Conservation (phyloP, 1,139 yeast species). For the Saccharomyces pastorianus region DNA sequence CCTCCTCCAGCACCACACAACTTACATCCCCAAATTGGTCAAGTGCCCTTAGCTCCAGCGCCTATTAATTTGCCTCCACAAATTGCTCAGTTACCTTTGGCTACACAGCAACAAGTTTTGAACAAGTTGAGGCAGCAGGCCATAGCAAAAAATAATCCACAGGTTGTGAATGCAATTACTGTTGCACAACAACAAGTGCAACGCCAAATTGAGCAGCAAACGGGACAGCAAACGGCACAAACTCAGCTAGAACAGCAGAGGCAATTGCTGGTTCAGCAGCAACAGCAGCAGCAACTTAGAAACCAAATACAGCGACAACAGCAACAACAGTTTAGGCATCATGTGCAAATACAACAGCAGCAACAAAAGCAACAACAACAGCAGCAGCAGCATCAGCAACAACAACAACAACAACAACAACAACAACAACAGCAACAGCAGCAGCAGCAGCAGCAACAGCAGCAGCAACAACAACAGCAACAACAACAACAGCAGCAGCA, state of each 20-base stretch:
- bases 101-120: slow-evolving; percentile 29
- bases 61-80: slow-evolving; percentile 30
- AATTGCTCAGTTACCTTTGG: slow-evolving; percentile 29
- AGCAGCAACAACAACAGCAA: slow-evolving; percentile 7
- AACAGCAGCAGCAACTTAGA: slow-evolving; percentile 8
- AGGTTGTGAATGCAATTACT: slow-evolving; percentile 35
- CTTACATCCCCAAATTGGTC: slow-evolving; percentile 31
- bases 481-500: slow-evolving; percentile 6
- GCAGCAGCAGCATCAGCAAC: slow-evolving; percentile 19
- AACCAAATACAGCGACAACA: slow-evolving; percentile 9
- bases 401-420: slow-evolving; percentile 16
- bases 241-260: slow-evolving; percentile 10
- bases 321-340: slow-evolving; percentile 10
- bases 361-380: slow-evolving; percentile 22
- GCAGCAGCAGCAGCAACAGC: slow-evolving; percentile 8
- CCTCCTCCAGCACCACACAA: slow-evolving; percentile 14
- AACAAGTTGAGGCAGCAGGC: slow-evolving; percentile 29
- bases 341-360: slow-evolving; percentile 16
- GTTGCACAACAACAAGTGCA: slow-evolving; percentile 32
- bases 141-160: slow-evolving; percentile 26
- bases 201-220: slow-evolving; percentile 27
- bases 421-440: slow-evolving; percentile 12
- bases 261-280: slow-evolving; percentile 5
- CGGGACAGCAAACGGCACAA: slow-evolving; percentile 30
- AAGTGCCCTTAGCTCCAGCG: slow-evolving; percentile 23